These are phyloP conservation scores for Neonectria sp. DNA, from an alignment of 2,329 filamentous ascomycete species.

Conservation along the genomic window DNA sequence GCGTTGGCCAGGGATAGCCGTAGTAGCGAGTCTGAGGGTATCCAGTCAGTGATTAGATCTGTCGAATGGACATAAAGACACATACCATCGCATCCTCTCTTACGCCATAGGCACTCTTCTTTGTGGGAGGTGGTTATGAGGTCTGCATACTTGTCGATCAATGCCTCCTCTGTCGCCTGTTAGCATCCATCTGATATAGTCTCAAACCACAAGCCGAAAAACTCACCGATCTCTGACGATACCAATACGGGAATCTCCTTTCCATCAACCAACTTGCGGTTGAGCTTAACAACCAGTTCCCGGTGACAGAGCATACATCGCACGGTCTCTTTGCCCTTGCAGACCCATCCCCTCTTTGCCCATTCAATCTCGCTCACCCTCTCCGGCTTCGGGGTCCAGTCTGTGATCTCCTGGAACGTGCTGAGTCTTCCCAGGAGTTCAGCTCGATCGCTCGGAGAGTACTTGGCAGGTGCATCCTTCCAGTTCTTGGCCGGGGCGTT, in stretches of 20 bases:
- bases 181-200: conserved; percentile 28
- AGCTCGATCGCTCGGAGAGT: conserved; percentile 87
- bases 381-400: conserved; percentile 94
- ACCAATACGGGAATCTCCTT: conserved; percentile 67
- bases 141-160: conserved; percentile 83
- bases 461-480: conserved; percentile 70
- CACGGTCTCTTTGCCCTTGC: conserved; percentile 86
- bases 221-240: conserved; percentile 71
- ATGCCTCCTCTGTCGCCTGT: conserved; percentile 66
- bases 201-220: background rate
- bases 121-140: conserved; percentile 83
- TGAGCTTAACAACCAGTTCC: conserved; percentile 86
- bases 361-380: conserved; percentile 91
- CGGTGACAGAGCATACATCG: conserved; percentile 88
- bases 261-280: conserved; percentile 70
- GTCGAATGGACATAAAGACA: background rate
- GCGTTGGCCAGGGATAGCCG: conserved; percentile 76
- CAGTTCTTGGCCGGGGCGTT: conserved; percentile 38
- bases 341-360: conserved; percentile 94
- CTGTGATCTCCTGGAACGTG: conserved; percentile 91
- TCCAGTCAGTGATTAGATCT: conserved; percentile 38
- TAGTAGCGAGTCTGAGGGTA: conserved; percentile 67
- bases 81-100: conserved; percentile 87
- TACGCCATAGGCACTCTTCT: conserved; percentile 88
- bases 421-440: conserved; percentile 86